These are phyloP conservation scores for Teunomyces gatunensis DNA, from an alignment of 805 yeast genomes.

Conservation along the genomic window DNA sequence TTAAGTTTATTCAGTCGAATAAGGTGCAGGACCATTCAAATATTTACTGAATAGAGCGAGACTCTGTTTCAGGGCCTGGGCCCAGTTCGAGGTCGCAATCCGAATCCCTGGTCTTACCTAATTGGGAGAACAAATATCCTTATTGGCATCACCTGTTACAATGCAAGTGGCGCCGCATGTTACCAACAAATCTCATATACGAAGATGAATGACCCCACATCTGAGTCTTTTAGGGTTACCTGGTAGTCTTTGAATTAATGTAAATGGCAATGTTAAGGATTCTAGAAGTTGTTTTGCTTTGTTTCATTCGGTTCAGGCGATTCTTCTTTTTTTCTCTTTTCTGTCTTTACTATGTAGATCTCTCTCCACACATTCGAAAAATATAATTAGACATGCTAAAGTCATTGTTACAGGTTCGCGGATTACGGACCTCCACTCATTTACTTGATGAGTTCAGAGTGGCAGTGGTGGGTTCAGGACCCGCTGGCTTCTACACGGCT, in stretches of 20 bases:
- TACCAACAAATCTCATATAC: too few relatives aligned
- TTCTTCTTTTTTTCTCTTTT: neutral
- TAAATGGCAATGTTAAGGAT: too few relatives aligned
- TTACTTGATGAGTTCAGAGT: conserved; percentile 22
- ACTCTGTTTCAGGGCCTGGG: neutral
- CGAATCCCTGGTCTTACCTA: neutral
- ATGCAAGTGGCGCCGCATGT: too few relatives aligned
- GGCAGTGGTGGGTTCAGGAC: conserved; percentile 93
- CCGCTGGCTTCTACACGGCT: conserved; percentile 93
- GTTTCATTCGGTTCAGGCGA: neutral
- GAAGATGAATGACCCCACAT: too few relatives aligned
- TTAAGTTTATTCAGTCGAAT: neutral
- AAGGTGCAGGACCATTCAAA: neutral
- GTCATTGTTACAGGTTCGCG: neutral
- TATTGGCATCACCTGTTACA: neutral
- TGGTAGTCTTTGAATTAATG: neutral
- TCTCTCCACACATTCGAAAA: neutral
- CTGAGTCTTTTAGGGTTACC: too few relatives aligned
- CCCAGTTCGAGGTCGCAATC: neutral
- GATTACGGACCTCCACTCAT: neutral
- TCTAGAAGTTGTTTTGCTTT: too few relatives aligned
- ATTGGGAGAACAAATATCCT: neutral
- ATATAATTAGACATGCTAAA: neutral
- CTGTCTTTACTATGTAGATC: neutral
- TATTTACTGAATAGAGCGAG: neutral